A percentile compares a stretch with the other conserved stretches of the same genome.
Conservation (phyloP, 371 early-diverging fungal species). For the Mucor indicus region DNA sequence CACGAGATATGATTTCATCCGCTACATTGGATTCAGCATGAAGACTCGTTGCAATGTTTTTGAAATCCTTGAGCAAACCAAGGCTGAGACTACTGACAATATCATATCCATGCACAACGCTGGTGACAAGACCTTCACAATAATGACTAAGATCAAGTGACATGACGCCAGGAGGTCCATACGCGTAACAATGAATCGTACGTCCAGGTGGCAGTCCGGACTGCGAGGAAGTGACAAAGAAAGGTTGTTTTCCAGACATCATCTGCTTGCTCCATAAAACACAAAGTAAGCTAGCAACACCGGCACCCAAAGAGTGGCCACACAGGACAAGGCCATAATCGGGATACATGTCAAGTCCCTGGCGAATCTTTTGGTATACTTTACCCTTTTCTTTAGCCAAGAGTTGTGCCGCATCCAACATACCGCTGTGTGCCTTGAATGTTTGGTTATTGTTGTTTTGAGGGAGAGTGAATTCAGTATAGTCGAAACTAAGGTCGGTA, state of each 20-base stretch:
- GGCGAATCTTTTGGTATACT: slow-evolving; percentile 62
- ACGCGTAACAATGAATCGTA: slow-evolving; percentile 76
- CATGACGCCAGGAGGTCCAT: slow-evolving; percentile 73
- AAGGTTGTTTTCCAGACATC: slow-evolving; percentile 16
- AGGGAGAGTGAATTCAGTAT: slow-evolving; percentile 58
- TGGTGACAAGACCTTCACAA: slow-evolving; percentile 70
- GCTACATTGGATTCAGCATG: slow-evolving; percentile 62
- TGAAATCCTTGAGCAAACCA: slow-evolving; percentile 72
- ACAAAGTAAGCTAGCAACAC: slow-evolving; percentile 69
- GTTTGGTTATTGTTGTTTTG: not conserved
- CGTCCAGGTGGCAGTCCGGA: slow-evolving; percentile 71
- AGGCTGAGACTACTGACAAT: slow-evolving; percentile 74
- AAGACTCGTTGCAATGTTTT: slow-evolving; percentile 67
- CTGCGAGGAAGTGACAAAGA: slow-evolving; percentile 59
- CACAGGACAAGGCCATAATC: slow-evolving; percentile 76
- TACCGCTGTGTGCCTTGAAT: slow-evolving; percentile 72
- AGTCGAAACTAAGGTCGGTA: slow-evolving; percentile 84
- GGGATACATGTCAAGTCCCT: slow-evolving; percentile 64
- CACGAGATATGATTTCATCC: slow-evolving; percentile 66
- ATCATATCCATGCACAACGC: slow-evolving; percentile 74
- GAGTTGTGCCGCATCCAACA: slow-evolving; percentile 72
- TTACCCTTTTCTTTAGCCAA: slow-evolving; percentile 63
- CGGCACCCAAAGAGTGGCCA: slow-evolving; percentile 82
- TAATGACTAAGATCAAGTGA: slow-evolving; percentile 63
- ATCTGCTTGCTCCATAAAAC: slow-evolving; percentile 66